Conservation (phyloP, 2,329 filamentous ascomycete genomes). For the Amesomyces nigricolor region DNA sequence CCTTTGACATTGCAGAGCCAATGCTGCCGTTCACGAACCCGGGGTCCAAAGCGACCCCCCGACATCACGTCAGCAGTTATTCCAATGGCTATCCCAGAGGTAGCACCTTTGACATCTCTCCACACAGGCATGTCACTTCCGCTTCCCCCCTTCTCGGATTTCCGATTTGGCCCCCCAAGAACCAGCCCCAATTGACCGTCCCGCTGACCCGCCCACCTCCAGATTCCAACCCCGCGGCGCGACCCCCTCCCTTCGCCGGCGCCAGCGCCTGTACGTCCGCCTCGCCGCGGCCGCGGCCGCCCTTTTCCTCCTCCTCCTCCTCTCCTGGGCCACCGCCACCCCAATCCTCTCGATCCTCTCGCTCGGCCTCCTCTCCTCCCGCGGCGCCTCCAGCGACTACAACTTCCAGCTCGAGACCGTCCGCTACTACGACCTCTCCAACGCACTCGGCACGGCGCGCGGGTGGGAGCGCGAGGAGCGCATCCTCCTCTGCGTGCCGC, state of each 20-base stretch:
- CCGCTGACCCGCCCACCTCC: too few relatives aligned
- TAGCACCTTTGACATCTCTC: constrained; percentile 79
- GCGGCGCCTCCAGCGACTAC: constrained; percentile 34
- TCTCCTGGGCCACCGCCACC: constrained; percentile 60
- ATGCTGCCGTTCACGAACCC: constrained; percentile 57
- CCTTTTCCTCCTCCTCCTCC: constrained; percentile 62
- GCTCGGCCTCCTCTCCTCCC: constrained; percentile 62
- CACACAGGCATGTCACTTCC: constrained; percentile 62
- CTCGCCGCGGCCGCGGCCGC: constrained; percentile 51
- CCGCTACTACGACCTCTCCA: constrained; percentile 91
- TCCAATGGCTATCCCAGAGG: constrained; percentile 77
- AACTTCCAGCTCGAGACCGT: constrained; percentile 86
- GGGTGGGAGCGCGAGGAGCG: constrained; percentile 97
- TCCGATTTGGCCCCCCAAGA: too few relatives aligned
- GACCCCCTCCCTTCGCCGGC: constrained; percentile 63
- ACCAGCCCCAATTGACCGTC: background rate
- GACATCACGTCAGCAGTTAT: constrained; percentile 70
- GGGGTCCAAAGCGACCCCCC: constrained; percentile 70
- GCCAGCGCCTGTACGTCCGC: constrained; percentile 62
- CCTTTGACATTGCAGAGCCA: constrained; percentile 19
- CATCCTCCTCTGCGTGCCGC: constrained; percentile 87
- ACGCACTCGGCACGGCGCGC: constrained; percentile 82
- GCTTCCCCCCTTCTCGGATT: background rate
- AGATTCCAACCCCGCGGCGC: constrained; percentile 84
- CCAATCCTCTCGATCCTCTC: constrained; percentile 58